phyloP scores from a whole-genome alignment of 106 monocot species.

The Dendrobium officinale region DNA sequence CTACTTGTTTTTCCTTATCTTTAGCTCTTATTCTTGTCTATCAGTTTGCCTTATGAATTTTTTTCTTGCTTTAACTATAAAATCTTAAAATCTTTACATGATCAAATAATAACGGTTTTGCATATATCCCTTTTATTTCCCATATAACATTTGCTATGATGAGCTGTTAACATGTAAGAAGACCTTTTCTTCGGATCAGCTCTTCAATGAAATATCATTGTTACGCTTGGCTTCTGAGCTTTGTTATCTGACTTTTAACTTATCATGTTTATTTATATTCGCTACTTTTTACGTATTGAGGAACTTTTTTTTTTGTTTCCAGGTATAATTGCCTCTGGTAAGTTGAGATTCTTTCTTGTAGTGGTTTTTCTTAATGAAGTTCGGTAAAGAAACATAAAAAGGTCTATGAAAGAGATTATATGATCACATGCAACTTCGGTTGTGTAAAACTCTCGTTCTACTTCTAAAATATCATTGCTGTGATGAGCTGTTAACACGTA shows the following conservation, averaged over 20 bases:
- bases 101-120: not conserved
- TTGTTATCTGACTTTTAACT: not conserved
- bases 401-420: too few relatives aligned
- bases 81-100: not conserved
- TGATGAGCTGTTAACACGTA: constrained; percentile 58
- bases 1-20: too few relatives aligned
- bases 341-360: too few relatives aligned
- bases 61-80: too few relatives aligned
- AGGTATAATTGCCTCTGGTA: too few relatives aligned
- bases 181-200: constrained; percentile 15
- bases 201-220: constrained; percentile 51
- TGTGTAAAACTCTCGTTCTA: not conserved
- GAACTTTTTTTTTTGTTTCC: too few relatives aligned
- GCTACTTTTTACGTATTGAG: too few relatives aligned
- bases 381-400: too few relatives aligned
- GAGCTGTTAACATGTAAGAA: constrained; percentile 51
- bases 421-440: not conserved
- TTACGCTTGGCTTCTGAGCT: constrained; percentile 87
- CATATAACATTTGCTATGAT: constrained; percentile 21
- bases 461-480: not conserved
- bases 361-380: too few relatives aligned
- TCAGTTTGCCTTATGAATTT: too few relatives aligned
- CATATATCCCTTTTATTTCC: not conserved
- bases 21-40: too few relatives aligned
- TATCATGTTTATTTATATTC: not conserved